Evolutionary conservation across 176 grass and related monocot genomes (phyloP).

Genomic region (Elaeis guineensis): DNA sequence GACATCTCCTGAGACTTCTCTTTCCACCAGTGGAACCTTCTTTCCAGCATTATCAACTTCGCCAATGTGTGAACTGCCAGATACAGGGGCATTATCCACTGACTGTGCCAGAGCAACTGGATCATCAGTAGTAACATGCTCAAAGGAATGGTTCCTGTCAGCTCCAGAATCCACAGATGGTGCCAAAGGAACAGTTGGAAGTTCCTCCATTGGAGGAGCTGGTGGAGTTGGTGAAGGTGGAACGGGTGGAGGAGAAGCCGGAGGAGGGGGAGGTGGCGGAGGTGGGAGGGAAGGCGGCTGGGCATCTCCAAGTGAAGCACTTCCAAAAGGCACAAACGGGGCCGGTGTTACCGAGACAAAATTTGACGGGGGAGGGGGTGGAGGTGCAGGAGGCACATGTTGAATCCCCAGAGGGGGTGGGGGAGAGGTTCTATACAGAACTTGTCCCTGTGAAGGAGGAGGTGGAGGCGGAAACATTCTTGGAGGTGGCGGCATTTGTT

Average conservation of each 20-base stretch:
- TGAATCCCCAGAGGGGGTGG: not conserved
- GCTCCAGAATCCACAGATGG: not conserved
- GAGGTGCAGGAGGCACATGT: constrained; percentile 2
- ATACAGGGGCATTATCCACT: too few species aligned
- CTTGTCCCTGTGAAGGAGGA: constrained; percentile 6
- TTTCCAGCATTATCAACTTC: not conserved
- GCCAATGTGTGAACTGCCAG: not conserved
- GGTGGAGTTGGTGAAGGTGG: constrained; percentile 11
- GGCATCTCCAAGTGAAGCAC: not conserved
- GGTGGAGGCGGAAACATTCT: constrained; percentile 2
- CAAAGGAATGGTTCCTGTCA: not conserved
- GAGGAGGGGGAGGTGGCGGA: constrained; percentile 10
- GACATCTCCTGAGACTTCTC: not conserved
- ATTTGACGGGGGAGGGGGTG: not conserved
- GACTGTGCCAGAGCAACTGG: not conserved
- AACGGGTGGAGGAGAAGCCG: not conserved
- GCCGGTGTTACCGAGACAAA: not conserved
- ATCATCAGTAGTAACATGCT: not conserved
- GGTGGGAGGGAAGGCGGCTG: not conserved
- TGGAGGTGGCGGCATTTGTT: constrained; percentile 2
- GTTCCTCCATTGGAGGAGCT: not conserved
- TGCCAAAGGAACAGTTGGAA: not conserved
- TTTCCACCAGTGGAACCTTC: not conserved
- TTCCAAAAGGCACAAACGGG: not conserved
- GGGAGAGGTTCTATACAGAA: not conserved